Evolutionary conservation across 2,329 filamentous ascomycete species (phyloP).

Genomic region (Epicoccum sorghinum): DNA sequence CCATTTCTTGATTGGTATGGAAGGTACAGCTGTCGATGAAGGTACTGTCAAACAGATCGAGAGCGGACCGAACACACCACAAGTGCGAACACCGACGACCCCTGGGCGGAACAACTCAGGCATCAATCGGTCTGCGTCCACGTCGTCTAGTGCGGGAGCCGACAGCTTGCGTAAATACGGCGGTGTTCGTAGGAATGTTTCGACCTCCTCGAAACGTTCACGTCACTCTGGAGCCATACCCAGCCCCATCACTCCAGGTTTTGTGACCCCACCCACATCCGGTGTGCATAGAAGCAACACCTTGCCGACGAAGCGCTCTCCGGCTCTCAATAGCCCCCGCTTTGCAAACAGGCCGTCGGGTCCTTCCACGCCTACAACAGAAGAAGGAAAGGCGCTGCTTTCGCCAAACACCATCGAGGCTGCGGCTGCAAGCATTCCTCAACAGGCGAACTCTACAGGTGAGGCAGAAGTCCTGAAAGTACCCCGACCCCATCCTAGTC

Average conservation of each 20-base stretch:
- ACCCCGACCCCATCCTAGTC: slow-evolving; percentile 11
- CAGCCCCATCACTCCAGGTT: slow-evolving; percentile 60
- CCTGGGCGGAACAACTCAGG: slow-evolving; percentile 59
- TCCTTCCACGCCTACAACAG: slow-evolving; percentile 56
- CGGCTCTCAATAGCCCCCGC: slow-evolving; percentile 60
- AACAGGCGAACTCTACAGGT: slow-evolving; percentile 16
- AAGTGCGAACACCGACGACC: slow-evolving; percentile 56
- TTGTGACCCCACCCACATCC: slow-evolving; percentile 49
- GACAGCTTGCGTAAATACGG: slow-evolving; percentile 85
- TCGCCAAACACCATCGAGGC: slow-evolving; percentile 24
- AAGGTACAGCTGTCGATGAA: slow-evolving; percentile 96
- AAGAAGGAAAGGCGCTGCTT: slow-evolving; percentile 33
- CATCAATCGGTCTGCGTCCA: slow-evolving; percentile 76
- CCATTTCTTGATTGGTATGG: slow-evolving; percentile 98
- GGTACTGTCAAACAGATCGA: slow-evolving; percentile 71
- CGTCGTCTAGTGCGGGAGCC: slow-evolving; percentile 72
- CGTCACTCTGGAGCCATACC: slow-evolving; percentile 73
- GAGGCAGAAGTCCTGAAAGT: slow-evolving; percentile 8
- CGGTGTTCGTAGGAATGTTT: slow-evolving; percentile 83
- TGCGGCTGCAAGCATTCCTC: slow-evolving; percentile 16
- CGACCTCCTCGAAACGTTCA: slow-evolving; percentile 88
- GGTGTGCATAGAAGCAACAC: slow-evolving; percentile 86
- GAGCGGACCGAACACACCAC: slow-evolving; percentile 66
- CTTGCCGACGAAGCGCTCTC: slow-evolving; percentile 87
- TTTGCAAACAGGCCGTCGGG: slow-evolving; percentile 56